phyloP scores from a whole-genome alignment of 768 basidiomycete genomes.

The Naganishia vishniacii region DNA sequence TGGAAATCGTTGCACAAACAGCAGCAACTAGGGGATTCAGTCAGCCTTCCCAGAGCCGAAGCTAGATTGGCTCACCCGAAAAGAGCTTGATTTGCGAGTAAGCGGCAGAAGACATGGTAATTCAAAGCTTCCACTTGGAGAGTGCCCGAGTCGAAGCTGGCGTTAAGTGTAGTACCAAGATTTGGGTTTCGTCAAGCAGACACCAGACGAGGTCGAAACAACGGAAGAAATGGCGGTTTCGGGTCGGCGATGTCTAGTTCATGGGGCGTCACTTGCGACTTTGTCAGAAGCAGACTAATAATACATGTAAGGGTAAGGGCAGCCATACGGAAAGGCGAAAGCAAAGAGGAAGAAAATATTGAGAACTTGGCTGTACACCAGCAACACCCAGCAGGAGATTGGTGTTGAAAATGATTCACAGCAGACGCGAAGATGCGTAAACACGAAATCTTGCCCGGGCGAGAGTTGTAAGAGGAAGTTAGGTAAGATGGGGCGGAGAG shows the following conservation, averaged over 20 bases:
- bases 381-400: not conserved
- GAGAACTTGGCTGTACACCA: not conserved
- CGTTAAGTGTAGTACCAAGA: not conserved
- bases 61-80: conserved; percentile 43
- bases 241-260: conserved; percentile 9
- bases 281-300: conserved; percentile 4
- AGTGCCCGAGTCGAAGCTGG: not conserved
- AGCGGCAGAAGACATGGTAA: conserved; percentile 44
- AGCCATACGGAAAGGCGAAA: not conserved
- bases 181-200: not conserved
- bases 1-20: conserved; percentile 42
- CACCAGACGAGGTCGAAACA: not conserved
- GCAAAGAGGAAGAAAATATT: conserved; percentile 5
- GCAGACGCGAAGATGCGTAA: not conserved
- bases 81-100: conserved; percentile 51
- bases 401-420: conserved; percentile 2
- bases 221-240: not conserved
- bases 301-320: conserved; percentile 6
- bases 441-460: conserved; percentile 16
- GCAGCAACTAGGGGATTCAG: not conserved
- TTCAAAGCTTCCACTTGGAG: not conserved
- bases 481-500: not conserved
- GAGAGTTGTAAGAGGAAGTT: conserved; percentile 9
- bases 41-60: not conserved
- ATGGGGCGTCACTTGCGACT: conserved; percentile 14